Conservation (phyloP, 345 rosid species). For the Aquilaria sinensis region DNA sequence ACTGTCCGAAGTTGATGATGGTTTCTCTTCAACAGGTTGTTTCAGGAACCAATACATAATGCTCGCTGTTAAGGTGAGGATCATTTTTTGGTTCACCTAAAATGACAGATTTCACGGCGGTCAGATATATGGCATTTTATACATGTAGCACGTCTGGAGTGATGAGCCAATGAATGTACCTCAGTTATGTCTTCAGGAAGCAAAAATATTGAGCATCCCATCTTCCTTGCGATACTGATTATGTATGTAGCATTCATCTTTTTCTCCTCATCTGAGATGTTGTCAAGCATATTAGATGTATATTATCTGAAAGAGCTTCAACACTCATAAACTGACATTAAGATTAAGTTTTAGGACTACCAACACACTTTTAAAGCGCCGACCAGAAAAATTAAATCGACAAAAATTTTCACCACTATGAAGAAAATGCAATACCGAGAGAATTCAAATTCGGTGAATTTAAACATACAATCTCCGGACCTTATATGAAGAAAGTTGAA, state of each 20-base stretch:
- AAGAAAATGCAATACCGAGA: no score
- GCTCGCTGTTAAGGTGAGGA: constrained; percentile 86
- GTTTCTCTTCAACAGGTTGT: constrained; percentile 63
- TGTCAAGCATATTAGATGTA: not conserved
- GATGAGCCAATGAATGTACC: constrained; percentile 35
- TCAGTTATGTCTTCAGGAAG: constrained; percentile 95
- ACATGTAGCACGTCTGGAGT: not conserved
- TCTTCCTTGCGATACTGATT: constrained; percentile 90
- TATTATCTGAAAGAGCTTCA: no score
- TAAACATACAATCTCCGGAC: no score
- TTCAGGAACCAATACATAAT: constrained; percentile 90
- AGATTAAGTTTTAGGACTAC: no score
- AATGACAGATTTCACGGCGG: not conserved
- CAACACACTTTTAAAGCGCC: no score
- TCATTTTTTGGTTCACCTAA: constrained; percentile 99
- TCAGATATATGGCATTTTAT: not conserved
- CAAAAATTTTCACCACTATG: no score
- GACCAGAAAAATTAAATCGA: no score
- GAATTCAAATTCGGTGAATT: no score
- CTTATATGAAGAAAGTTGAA: no score
- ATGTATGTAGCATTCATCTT: constrained; percentile 96
- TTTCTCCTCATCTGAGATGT: constrained; percentile 69
- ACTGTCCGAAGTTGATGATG: constrained; percentile 57
- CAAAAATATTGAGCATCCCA: constrained; percentile 93
- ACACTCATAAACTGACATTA: no score